Percentiles rank a stretch among this genome's conserved stretches.
These are phyloP conservation scores for Novakomyces olei DNA, from an alignment of 805 yeast species.

Conservation along the genomic window DNA sequence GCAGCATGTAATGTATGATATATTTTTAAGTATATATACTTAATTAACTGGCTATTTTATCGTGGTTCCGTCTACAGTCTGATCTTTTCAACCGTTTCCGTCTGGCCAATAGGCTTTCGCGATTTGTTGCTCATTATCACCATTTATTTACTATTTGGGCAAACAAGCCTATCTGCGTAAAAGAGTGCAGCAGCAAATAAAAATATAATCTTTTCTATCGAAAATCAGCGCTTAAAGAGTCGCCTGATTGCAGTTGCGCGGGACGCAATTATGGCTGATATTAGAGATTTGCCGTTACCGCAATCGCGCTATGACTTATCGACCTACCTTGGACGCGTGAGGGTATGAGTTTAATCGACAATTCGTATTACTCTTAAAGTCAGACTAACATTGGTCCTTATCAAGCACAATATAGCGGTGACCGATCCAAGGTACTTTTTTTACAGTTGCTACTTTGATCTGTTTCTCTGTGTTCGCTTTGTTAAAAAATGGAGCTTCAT, in stretches of 20 bases:
- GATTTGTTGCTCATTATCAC: not conserved
- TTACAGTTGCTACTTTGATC: not conserved
- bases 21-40: not conserved
- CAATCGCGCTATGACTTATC: slow-evolving; percentile 55
- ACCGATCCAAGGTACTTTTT: slow-evolving; percentile 45
- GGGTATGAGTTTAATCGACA: slow-evolving; percentile 10
- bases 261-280: slow-evolving; percentile 1
- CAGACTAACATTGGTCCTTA: not conserved
- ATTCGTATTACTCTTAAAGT: not conserved
- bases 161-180: not conserved
- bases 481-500: not conserved
- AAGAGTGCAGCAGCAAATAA: not conserved
- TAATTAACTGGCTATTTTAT: not conserved
- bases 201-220: not conserved
- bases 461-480: not conserved
- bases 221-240: not conserved
- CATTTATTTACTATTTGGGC: not conserved
- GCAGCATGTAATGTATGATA: not conserved
- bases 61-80: not conserved
- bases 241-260: not conserved
- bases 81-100: not conserved
- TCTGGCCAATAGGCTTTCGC: not conserved
- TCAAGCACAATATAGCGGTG: slow-evolving; percentile 62
- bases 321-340: slow-evolving; percentile 84
- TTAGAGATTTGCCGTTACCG: slow-evolving; percentile 37